Base-by-base conservation (phyloP, 345 rosid genomes). In the Populus tremula region DNA sequence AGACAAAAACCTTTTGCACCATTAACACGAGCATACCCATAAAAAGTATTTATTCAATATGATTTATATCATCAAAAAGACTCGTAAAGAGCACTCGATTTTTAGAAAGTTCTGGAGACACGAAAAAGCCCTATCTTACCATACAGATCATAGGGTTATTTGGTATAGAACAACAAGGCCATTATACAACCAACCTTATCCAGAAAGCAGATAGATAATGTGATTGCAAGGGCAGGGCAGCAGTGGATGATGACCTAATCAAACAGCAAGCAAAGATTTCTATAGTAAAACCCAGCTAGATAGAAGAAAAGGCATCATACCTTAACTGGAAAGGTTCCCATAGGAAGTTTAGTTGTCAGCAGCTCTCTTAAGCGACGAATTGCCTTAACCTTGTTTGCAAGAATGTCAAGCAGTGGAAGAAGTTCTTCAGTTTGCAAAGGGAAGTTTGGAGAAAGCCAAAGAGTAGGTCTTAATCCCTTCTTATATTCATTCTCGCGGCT, bases 351-450 rank as follows among this genome's bases (percentile, higher is more conserved):
- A 76, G 98, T 93, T 8, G 99, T 93, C 38, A 96, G 93, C 78
- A 96, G 86, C 78, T 96, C 99, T 81, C 99, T 90, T 39, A 96
- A 87, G 17, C 99, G 97, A 72, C 98, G 98, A 71, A 96, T 92
- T 4, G 98, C 99, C 81, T 96, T 96, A 69, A 96, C 99, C 84
- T 96, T 96, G 88, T 89, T 96, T 36, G 99, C 99, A 25, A 96
- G 93, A 86, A 96, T 96, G 85, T 93, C 99, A 38, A 96, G 98
- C 88, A 96, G 81, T 14, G 99, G 99, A 82, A 96, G 89, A 56
- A 96, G 88, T 84, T 96, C 99, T 80, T 93, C 98, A 1, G 96
- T 96, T 84, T 91, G 93, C 72, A 96, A 81, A 1, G 99, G 96
- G 64, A 96, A 96, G 84, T 82, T 84, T 5, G 94, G 88, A 66